phyloP scores from a whole-genome alignment of 2,329 filamentous ascomycete genomes.

The Drechslera avenae region DNA sequence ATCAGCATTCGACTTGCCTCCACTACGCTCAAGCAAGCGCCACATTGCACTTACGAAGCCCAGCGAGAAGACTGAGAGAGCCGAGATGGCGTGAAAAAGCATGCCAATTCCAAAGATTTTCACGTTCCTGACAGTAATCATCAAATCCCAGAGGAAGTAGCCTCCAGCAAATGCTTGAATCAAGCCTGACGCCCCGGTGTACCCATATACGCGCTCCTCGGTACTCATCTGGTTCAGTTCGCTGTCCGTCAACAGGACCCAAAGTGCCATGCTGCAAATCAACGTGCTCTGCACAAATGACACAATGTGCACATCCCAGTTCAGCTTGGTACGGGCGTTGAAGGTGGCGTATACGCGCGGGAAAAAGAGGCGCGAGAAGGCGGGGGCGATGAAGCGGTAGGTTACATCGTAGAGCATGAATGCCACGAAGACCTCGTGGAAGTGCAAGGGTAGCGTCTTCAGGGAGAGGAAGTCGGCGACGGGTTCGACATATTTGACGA shows the following conservation, averaged over 20 bases:
- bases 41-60: conserved; percentile 69
- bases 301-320: conserved; percentile 86
- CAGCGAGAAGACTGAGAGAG: conserved; percentile 74
- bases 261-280: conserved; percentile 75
- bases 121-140: conserved; percentile 70
- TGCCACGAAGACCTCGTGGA: conserved; percentile 74
- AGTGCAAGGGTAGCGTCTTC: conserved; percentile 72
- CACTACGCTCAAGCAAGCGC: background rate
- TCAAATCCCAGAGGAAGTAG: conserved; percentile 84
- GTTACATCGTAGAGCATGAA: conserved; percentile 72
- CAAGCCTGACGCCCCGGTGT: conserved; percentile 72
- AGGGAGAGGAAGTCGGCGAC: conserved; percentile 67
- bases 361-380: conserved; percentile 66
- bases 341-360: conserved; percentile 67
- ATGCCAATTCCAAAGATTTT: conserved; percentile 77
- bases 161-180: conserved; percentile 77
- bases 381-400: conserved; percentile 69
- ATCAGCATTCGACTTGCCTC: background rate
- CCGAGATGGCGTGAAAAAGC: conserved; percentile 76
- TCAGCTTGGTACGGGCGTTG: conserved; percentile 68
- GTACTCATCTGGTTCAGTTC: conserved; percentile 70
- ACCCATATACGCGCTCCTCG: conserved; percentile 75
- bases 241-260: conserved; percentile 69
- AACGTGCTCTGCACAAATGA: conserved; percentile 77
- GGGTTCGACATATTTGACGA: conserved; percentile 64